Conservation (phyloP, 495 filamentous ascomycete genomes). For the Lasiosphaeria miniovina region DNA sequence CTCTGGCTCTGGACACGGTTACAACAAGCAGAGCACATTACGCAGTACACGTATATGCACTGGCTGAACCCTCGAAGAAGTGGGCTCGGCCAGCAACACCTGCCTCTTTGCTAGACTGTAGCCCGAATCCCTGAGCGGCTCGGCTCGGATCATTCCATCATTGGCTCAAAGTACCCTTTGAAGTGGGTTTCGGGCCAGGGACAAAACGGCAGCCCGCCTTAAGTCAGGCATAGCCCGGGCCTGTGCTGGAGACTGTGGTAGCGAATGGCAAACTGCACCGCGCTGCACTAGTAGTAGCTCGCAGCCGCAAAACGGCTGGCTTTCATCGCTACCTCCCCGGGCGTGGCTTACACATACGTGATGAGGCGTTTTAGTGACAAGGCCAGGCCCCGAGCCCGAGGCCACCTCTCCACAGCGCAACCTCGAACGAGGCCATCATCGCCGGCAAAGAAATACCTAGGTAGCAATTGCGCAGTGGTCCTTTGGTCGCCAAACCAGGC, state of each 20-base stretch:
- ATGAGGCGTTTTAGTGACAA: neutral
- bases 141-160: neutral
- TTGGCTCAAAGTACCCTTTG: neutral
- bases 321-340: neutral
- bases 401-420: slow-evolving; percentile 13
- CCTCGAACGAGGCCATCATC: neutral
- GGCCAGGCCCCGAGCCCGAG: neutral
- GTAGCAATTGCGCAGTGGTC: neutral
- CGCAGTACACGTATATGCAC: too few relatives aligned
- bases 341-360: neutral
- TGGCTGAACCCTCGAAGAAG: too few relatives aligned
- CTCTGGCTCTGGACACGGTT: too few relatives aligned
- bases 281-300: neutral
- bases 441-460: neutral
- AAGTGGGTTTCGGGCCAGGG: neutral
- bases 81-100: neutral
- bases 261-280: neutral
- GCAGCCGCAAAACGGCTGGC: neutral
- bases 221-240: neutral
- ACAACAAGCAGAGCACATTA: too few relatives aligned
- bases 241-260: neutral
- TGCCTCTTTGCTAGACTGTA: neutral
- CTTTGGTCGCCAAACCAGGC: neutral
- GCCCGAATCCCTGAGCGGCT: neutral
- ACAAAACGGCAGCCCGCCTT: slow-evolving; percentile 2